Base-by-base conservation (phyloP, 2,329 filamentous ascomycete species). In the Diplodia scrobiculata region DNA sequence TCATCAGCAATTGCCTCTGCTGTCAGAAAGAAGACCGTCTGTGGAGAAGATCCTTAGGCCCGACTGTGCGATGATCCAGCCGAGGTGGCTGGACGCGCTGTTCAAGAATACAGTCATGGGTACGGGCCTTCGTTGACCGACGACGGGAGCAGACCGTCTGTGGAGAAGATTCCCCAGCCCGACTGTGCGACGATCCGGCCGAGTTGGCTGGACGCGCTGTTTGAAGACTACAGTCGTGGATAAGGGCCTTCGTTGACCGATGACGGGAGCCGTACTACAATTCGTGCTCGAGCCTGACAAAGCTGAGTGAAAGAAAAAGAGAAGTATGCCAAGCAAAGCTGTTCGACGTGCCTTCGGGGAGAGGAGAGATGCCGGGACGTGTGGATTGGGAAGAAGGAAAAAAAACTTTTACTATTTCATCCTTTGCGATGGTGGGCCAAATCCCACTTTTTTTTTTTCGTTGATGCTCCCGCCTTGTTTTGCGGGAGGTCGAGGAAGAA, bases 381-480 rank as follows among this genome's bases (percentile, higher is more conserved):
- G 25, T 25, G 25, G 34, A 11, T 36, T 45, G 41, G 41, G n/a
- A 45, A 19, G 41, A 45, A 45, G 10, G 9, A 9, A 19, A 19
- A 45, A 10, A 45, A 45, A n/a, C 41, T 5, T 45, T 45, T 36
- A 36, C 6, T 45, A 19, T 9, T 19, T 45, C 41, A 45, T 45
- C 41, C 41, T 45, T 4, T 13, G 41, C 3, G 41, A 45, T 45
- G 21, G 58, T 62, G 58, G 58, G 58, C 58, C 58, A 50, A 62
- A 50, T 62, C 58, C 58, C 58, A 62, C 58, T 14, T 9, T 25
- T 10, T 58, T 50, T 50, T 62, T 62, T 62, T 62, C 58, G 58
- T 62, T 62, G 58, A 50, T 51, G 5, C 45, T 50, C 21, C 14
- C 29, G 21, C 58, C 29, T 19, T 50, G 29, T 19, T 19, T 45